Base-by-base conservation (phyloP, 768 basidiomycete genomes). In the Arthromyces matolae region DNA sequence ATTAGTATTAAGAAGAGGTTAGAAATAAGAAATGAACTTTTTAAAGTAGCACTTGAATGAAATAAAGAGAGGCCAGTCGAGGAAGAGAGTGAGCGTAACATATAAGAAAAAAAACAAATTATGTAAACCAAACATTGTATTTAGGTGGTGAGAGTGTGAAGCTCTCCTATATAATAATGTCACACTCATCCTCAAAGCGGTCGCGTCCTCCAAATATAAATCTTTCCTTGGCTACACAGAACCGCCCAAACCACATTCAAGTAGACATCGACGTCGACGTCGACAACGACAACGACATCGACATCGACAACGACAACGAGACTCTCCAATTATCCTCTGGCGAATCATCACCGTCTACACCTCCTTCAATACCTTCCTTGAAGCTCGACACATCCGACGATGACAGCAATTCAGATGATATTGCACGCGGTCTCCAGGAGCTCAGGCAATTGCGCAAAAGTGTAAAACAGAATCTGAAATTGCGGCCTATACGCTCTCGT, bases 391-490 rank as follows among this genome's bases (percentile, higher is more conserved):
- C 66, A 5, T 61, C 69, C 7, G 69, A 66, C 25, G 68, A 69
- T 22, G 69, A 71, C 41, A 60, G 64, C 22, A 60, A 62, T n/a
- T 62, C 64, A 28, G 86, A 83, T 55, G 86, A 89, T 53, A 69
- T 91, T 45, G 75, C 79, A 13, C 78, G 79, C 52, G 86, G 85
- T 50, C 72, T 91, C 31, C 80, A 75, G 10, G 77, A 75, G 45
- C 78, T 92, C 31, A 83, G 86, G 48, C 68, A 77, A 55, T 74
- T 92, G 7, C 78, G 89, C 27, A 75, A 77, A 54, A 86, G 71
- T 56, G 85, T 92, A 2, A 80, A 84, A 66, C 76, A 81, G 65
- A 92, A 92, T 56, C 76, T 92, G 29, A 82, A 80, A 49, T 73
- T 92, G 28, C 78, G 89, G 18, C 89, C 90, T 23, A 84, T 92